Percentiles rank a stretch among this genome's conserved stretches.
These are phyloP conservation scores for Spathaspora passalidarum DNA, from an alignment of 805 yeast species.

Conservation along the genomic window DNA sequence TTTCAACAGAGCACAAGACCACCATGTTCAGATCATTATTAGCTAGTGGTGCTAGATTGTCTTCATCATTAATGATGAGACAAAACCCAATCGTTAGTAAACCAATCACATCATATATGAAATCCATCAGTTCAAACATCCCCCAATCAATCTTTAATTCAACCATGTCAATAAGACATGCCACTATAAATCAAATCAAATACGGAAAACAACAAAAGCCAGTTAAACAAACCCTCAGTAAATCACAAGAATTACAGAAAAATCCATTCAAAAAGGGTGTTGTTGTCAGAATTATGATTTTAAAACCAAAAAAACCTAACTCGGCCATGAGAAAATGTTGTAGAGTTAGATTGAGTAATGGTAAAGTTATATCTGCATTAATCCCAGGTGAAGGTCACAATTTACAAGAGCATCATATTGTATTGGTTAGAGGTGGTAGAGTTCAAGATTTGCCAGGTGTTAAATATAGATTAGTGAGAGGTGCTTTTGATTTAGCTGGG, in stretches of 20 bases:
- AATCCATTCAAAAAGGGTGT: constrained; percentile 93
- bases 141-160: constrained; percentile 10
- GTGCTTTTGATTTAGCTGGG: constrained; percentile 88
- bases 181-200: constrained; percentile 75
- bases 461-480: constrained; percentile 89
- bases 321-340: constrained; percentile 97
- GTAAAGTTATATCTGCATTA: constrained; percentile 84
- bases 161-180: constrained; percentile 46
- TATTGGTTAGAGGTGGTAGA: constrained; percentile 96
- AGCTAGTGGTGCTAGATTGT: constrained; percentile 1
- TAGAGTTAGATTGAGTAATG: constrained; percentile 89
- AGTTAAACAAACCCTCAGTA: constrained; percentile 47
- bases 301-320: constrained; percentile 97
- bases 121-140: constrained; percentile 14
- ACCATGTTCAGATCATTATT: constrained; percentile 19
- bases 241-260: constrained; percentile 78
- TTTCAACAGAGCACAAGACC: neutral
- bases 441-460: constrained; percentile 98
- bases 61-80: neutral
- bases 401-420: constrained; percentile 96
- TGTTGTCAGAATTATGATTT: constrained; percentile 86
- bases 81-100: neutral
- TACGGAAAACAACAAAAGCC: constrained; percentile 56
- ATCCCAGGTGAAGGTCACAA: constrained; percentile 99
- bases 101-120: constrained; percentile 9